phyloP scores from a whole-genome alignment of 805 yeast genomes.

The Yarrowia sp. region DNA sequence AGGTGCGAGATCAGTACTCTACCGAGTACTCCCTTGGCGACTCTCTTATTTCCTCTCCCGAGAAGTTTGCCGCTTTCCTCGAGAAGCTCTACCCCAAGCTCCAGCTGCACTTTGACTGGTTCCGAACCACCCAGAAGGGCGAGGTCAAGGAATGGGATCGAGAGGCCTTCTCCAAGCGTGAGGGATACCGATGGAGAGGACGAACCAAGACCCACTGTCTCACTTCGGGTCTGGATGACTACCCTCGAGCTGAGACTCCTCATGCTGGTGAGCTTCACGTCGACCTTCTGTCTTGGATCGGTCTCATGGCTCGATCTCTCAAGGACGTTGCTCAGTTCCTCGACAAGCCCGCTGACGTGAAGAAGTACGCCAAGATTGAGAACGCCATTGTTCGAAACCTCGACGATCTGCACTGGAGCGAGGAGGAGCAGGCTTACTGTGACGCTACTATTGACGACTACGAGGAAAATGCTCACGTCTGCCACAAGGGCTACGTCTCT shows the following conservation, averaged over 20 bases:
- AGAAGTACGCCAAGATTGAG: conserved; percentile 61
- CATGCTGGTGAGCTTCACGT: conserved; percentile 91
- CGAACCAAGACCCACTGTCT: conserved; percentile 83
- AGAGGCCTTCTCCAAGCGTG: conserved; percentile 56
- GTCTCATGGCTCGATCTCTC: conserved; percentile 87
- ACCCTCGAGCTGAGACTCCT: conserved; percentile 82
- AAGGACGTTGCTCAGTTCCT: conserved; percentile 70
- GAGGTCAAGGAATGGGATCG: conserved; percentile 74
- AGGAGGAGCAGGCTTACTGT: conserved; percentile 70
- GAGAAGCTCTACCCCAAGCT: conserved; percentile 76
- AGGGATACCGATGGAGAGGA: conserved; percentile 93
- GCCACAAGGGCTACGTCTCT: conserved; percentile 89
- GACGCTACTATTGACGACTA: conserved; percentile 79
- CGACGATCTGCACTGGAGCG: conserved; percentile 82
- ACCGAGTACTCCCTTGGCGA: conserved; percentile 11
- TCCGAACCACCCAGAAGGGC: conserved; percentile 80
- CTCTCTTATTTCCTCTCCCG: conserved; percentile 21
- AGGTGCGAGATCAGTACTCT: conserved; percentile 19
- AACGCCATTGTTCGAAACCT: conserved; percentile 66
- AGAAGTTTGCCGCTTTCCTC: conserved; percentile 42
- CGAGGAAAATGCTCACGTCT: conserved; percentile 70
- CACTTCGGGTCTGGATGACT: conserved; percentile 95
- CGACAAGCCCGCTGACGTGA: conserved; percentile 64
- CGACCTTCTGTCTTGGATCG: conserved; percentile 91
- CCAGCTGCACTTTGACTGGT: conserved; percentile 82